Conservation (phyloP, 2,329 filamentous ascomycete genomes). For the Phialocephala sp. region DNA sequence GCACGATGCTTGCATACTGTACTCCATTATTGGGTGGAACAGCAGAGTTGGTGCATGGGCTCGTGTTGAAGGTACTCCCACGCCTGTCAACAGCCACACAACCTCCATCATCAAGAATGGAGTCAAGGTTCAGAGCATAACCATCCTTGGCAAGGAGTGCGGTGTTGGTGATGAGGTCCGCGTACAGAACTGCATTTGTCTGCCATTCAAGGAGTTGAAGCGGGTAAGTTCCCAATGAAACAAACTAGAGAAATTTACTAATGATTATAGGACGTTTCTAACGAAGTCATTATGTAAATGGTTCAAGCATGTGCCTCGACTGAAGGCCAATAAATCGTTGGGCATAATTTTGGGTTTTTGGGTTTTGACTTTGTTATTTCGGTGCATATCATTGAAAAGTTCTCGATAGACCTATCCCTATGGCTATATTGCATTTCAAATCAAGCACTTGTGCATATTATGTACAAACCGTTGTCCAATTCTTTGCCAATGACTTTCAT, state of each 20-base stretch:
- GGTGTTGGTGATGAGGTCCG: constrained; percentile 90
- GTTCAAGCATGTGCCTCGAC: not conserved
- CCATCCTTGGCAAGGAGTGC: constrained; percentile 96
- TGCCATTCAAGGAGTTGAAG: constrained; percentile 98
- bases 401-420: constrained; percentile 17
- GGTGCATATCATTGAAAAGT: constrained; percentile 19
- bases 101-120: constrained; percentile 98
- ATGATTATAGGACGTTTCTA: constrained; percentile 74
- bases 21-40: constrained; percentile 97
- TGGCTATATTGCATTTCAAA: not conserved
- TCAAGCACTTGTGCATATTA: not conserved
- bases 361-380: not conserved
- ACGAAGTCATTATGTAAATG: constrained; percentile 88
- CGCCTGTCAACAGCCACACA: constrained; percentile 83
- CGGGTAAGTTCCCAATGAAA: constrained; percentile 64
- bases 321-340: not conserved
- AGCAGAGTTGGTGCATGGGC: constrained; percentile 98
- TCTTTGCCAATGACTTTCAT: not conserved
- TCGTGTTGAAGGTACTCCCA: constrained; percentile 93
- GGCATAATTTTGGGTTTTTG: constrained; percentile 2
- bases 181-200: constrained; percentile 96
- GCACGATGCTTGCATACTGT: constrained; percentile 93
- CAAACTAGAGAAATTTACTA: constrained; percentile 36
- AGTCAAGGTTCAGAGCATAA: constrained; percentile 98
- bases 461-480: not conserved